These are phyloP conservation scores for Fusarium tupiense DNA, from an alignment of 2,329 filamentous ascomycete species.

Conservation along the genomic window DNA sequence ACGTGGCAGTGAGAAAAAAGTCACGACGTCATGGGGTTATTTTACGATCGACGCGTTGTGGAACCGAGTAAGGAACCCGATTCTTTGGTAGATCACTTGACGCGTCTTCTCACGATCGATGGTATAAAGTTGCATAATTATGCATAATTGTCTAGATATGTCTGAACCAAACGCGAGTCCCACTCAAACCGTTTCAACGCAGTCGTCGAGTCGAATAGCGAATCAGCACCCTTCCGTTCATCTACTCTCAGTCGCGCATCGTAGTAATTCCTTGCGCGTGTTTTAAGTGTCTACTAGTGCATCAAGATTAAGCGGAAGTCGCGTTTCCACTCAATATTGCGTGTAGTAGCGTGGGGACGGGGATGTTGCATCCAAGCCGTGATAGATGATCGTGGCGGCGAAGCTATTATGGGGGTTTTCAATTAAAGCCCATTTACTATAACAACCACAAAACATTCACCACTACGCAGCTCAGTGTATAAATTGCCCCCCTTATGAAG, in stretches of 20 bases:
- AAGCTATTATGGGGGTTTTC: rapidly evolving
- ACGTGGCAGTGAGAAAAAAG: conserved; percentile 4
- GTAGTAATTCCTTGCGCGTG: background rate
- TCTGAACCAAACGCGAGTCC: background rate
- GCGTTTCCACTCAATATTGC: too few species aligned
- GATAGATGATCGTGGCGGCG: background rate
- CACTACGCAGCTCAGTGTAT: rapidly evolving
- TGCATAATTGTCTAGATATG: background rate
- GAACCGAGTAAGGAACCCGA: background rate
- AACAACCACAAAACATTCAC: rapidly evolving
- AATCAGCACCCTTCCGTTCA: background rate
- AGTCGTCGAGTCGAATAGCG: background rate
- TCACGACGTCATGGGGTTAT: conserved; percentile 19
- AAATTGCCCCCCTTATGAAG: rapidly evolving
- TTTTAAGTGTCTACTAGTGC: background rate
- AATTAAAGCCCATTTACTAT: too few species aligned
- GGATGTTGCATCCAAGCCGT: background rate
- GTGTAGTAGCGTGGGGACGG: background rate
- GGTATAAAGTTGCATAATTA: background rate
- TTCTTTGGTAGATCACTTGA: background rate
- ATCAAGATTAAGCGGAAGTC: background rate
- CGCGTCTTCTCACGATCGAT: background rate
- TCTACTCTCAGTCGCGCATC: background rate
- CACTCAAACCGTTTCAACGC: background rate
- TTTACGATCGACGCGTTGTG: background rate